Evolutionary conservation across 1,139 yeast species (phyloP), one percentile per base, ranked within the genome.

Genomic region (Insectozyma bohioensis): DNA sequence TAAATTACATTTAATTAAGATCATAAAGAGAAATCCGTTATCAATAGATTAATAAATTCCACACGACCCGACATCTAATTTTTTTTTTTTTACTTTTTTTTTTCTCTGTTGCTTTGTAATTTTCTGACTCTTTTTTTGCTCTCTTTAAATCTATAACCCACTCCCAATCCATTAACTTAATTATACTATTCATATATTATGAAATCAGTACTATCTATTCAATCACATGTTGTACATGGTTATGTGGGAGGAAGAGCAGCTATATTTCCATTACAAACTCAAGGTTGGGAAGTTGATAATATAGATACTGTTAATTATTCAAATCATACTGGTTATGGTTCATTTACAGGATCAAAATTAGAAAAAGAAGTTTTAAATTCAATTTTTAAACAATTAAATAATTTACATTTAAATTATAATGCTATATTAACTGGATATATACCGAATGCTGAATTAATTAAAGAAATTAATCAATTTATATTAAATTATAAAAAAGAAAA

Each of bases 271-370:
- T 52, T 67, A 12, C 74, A 67, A 45, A 50, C 58, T 20, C 63
- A 56, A 31, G 72, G 72, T 10, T 67, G 72, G 72, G 66, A 64
- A 27, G 73, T 66, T 6, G 73, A 67, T 43, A 55, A 54, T 30
- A 49, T 68, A 26, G 63, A 67, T 41, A 65, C 75, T 3, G 68
- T 64, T 17, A 59, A 65, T 38, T 62, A 61, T 37, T 64, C 72
- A 17, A 67, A 67, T 40, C 74, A 67, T 45, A 67, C 74, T n/a
- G 75, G 73, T 2, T 67, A 67, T 45, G 74, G 74, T 8, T 48
- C 58, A 8, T 61, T 63, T 35, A 46, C 48, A 16, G 75, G 75
- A 2, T 33, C 46, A 10, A 40, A 36, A 31, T 41, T 31, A 19
- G 33, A 20, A 12, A 32, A 35, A 3, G 40, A 36, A 12, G 49